Evolutionary conservation across 2,329 filamentous ascomycete species (phyloP).

Genomic region (Sclerotinia spermophila): DNA sequence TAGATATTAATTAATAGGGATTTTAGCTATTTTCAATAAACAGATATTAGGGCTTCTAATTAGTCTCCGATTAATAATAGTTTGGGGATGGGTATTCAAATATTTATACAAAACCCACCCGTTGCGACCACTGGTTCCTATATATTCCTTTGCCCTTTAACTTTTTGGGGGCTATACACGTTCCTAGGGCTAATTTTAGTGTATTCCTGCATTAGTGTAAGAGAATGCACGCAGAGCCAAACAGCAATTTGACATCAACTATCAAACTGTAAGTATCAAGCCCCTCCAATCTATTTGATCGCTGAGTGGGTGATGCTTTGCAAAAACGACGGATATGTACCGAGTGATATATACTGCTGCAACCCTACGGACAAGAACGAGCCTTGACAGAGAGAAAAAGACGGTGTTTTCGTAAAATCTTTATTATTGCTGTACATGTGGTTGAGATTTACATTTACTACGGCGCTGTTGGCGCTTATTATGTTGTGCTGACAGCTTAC

Average conservation of each 20-base stretch:
- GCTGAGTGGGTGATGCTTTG: not conserved
- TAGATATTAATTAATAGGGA: no score
- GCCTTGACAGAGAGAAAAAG: not conserved
- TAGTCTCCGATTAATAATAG: no score
- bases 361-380: not conserved
- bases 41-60: no score
- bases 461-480: constrained; percentile 4
- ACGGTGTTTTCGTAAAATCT: not conserved
- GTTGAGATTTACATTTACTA: not conserved
- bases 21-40: no score
- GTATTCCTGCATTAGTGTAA: no score
- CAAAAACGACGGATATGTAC: not conserved
- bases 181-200: no score
- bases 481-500: constrained; percentile 3
- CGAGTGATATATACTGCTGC: not conserved
- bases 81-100: no score
- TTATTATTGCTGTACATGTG: not conserved
- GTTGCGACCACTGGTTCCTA: no score
- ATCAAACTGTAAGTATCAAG: not conserved
- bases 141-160: not conserved
- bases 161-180: no score
- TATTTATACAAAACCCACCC: no score
- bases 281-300: not conserved
- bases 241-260: not conserved
- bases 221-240: no score